phyloP scores from a whole-genome alignment of 2,329 filamentous ascomycete species.

The Penicillium sp. region DNA sequence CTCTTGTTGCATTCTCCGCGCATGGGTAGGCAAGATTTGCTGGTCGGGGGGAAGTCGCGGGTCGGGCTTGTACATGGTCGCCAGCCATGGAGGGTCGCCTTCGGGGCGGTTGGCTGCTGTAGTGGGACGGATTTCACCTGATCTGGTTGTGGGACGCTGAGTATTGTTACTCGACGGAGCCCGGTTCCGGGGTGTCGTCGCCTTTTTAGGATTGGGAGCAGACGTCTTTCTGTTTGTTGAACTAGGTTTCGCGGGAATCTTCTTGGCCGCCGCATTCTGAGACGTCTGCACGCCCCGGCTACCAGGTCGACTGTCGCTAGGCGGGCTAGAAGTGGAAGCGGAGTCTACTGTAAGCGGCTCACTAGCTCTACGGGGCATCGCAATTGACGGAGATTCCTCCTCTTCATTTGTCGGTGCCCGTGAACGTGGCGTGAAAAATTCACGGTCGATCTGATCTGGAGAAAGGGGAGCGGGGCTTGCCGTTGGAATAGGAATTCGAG shows the following conservation, averaged over 20 bases:
- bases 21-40: constrained; percentile 92
- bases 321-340: constrained; percentile 30
- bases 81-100: constrained; percentile 94
- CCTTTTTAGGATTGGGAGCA: constrained; percentile 44
- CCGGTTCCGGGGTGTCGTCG: constrained; percentile 44
- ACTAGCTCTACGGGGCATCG: constrained; percentile 71
- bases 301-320: constrained; percentile 35
- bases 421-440: constrained; percentile 68
- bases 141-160: constrained; percentile 66
- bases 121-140: constrained; percentile 57
- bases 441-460: constrained; percentile 72
- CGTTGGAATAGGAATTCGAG: constrained; percentile 86
- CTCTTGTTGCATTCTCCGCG: constrained; percentile 87
- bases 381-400: constrained; percentile 63
- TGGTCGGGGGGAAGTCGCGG: constrained; percentile 92
- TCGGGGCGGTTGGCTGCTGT: constrained; percentile 74
- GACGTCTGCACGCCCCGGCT: constrained; percentile 36
- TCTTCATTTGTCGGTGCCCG: constrained; percentile 63
- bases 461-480: constrained; percentile 78
- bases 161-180: constrained; percentile 41
- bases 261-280: constrained; percentile 38
- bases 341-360: constrained; percentile 46
- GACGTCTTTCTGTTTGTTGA: constrained; percentile 45
- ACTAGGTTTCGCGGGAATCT: constrained; percentile 34
- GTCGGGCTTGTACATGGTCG: constrained; percentile 93